Evolutionary conservation across 345 rosid genomes (phyloP).

Genomic region (Gynandropsis gynandra): DNA sequence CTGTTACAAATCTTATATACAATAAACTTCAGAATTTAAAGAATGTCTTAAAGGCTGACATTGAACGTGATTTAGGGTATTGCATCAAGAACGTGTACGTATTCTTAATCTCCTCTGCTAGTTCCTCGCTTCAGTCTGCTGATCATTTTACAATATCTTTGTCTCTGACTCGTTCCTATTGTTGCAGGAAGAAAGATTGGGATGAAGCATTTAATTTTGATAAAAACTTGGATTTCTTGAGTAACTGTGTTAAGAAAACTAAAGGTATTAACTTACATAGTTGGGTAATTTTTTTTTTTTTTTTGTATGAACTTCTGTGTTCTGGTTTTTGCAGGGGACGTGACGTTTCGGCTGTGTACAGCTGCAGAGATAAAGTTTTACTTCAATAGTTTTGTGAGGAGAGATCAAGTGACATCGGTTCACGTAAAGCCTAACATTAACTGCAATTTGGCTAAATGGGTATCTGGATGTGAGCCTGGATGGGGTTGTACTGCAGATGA

Average conservation of each 20-base stretch:
- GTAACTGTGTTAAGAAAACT: slow-evolving; percentile 54
- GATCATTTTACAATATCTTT: slow-evolving; percentile 2
- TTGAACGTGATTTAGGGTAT: slow-evolving; percentile 37
- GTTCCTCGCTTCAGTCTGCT: not conserved
- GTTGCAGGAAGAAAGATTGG: slow-evolving; percentile 66
- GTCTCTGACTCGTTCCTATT: slow-evolving; percentile 6
- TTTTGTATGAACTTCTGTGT: not conserved
- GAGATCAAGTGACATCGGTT: slow-evolving; percentile 26
- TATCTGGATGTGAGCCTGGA: slow-evolving; percentile 85
- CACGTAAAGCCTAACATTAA: slow-evolving; percentile 57
- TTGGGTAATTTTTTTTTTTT: slow-evolving; percentile 1
- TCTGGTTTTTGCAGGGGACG: slow-evolving; percentile 44
- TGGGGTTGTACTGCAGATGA: slow-evolving; percentile 64
- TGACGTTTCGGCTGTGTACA: slow-evolving; percentile 58
- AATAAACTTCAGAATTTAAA: slow-evolving; percentile 49
- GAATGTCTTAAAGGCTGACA: slow-evolving; percentile 31
- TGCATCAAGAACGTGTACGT: slow-evolving; percentile 76
- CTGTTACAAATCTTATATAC: slow-evolving; percentile 47
- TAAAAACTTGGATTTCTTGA: slow-evolving; percentile 46
- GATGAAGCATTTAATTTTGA: slow-evolving; percentile 62
- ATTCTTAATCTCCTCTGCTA: not conserved
- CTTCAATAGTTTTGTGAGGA: slow-evolving; percentile 39
- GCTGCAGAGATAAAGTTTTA: slow-evolving; percentile 74
- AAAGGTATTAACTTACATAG: slow-evolving; percentile 39
- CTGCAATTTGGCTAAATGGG: slow-evolving; percentile 75